Percentiles rank a stretch among this genome's conserved stretches.
Evolutionary conservation across 352 stramenopile genomes (phyloP).

Genomic region (Pythium rhizo-oryzae): DNA sequence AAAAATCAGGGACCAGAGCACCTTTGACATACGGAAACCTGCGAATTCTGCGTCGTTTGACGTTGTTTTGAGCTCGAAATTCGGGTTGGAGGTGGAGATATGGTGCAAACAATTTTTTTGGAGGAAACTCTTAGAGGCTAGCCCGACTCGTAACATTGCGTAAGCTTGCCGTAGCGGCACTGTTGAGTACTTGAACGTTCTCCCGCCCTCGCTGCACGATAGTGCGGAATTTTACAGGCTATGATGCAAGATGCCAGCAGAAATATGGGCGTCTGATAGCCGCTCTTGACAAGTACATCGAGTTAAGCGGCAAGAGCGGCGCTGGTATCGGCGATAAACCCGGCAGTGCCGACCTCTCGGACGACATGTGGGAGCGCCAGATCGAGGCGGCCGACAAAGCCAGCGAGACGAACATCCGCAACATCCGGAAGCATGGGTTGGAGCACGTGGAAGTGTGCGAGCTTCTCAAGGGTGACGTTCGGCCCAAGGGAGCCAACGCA

Average conservation of each 20-base stretch:
- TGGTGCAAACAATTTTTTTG: too few relatives aligned
- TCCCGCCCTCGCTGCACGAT: too few relatives aligned
- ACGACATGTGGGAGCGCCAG: background rate
- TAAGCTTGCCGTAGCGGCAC: too few relatives aligned
- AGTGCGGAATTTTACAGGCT: too few relatives aligned
- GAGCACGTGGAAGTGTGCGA: conserved; percentile 6
- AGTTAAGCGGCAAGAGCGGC: background rate
- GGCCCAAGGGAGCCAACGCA: background rate
- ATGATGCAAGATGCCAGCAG: conserved; percentile 6
- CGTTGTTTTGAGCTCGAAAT: too few relatives aligned
- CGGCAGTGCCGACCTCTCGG: background rate
- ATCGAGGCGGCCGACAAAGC: conserved; percentile 9
- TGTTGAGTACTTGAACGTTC: too few relatives aligned
- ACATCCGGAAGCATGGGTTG: conserved; percentile 3
- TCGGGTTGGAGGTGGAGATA: too few relatives aligned
- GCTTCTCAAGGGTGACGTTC: conserved; percentile 1
- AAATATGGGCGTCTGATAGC: conserved; percentile 7
- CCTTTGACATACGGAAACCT: too few relatives aligned
- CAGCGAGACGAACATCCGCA: background rate
- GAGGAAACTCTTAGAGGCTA: too few relatives aligned
- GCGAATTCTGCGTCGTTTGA: too few relatives aligned
- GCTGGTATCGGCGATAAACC: background rate
- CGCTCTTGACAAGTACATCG: conserved; percentile 2
- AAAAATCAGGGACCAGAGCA: too few relatives aligned
- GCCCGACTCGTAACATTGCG: too few relatives aligned